Conservation (phyloP, 768 basidiomycete species). For the Psilocybe subaeruginosa region DNA sequence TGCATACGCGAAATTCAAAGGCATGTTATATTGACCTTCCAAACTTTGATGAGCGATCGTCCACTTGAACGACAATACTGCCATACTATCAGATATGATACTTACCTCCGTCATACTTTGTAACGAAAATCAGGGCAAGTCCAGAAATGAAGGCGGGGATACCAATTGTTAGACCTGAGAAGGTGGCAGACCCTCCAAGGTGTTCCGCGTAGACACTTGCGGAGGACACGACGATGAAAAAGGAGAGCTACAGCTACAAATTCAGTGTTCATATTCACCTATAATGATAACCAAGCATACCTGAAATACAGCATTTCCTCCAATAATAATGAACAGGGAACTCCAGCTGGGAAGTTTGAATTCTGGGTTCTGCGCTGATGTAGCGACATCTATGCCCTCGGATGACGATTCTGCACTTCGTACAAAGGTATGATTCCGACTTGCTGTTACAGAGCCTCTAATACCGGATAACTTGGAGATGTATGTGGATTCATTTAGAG, state of each 20-base stretch:
- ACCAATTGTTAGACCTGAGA: slow-evolving; percentile 70
- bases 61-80: background rate
- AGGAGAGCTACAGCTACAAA: slow-evolving; percentile 49
- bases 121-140: slow-evolving; percentile 56
- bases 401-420: slow-evolving; percentile 13
- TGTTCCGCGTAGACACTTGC: slow-evolving; percentile 63
- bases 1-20: slow-evolving; percentile 58
- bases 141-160: slow-evolving; percentile 69
- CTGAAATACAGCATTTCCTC: slow-evolving; percentile 33
- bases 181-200: slow-evolving; percentile 67
- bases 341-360: slow-evolving; percentile 30
- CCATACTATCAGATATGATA: background rate
- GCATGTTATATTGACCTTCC: slow-evolving; percentile 55
- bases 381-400: background rate
- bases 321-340: slow-evolving; percentile 30
- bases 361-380: slow-evolving; percentile 19
- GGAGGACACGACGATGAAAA: slow-evolving; percentile 73
- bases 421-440: slow-evolving; percentile 8
- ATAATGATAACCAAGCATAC: slow-evolving; percentile 11
- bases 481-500: slow-evolving; percentile 3
- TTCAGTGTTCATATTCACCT: background rate
- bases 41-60: background rate
- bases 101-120: slow-evolving; percentile 57
- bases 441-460: slow-evolving; percentile 14
- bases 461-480: slow-evolving; percentile 18